Conservation (phyloP, 1,139 yeast genomes). For the Debaryomyces psychrophilus region DNA sequence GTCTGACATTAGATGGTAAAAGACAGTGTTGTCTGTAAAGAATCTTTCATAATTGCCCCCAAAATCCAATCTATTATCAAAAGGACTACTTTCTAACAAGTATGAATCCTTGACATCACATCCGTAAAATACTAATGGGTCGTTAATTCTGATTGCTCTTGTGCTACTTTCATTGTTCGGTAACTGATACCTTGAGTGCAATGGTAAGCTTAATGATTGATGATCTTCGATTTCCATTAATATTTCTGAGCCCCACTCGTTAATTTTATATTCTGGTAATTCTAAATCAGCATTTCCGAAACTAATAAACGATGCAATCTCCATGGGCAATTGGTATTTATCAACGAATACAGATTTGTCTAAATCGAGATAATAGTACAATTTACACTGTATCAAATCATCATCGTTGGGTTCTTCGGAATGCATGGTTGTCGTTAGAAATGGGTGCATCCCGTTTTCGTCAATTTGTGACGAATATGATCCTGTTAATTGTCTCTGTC, state of each 20-base stretch:
- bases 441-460: conserved; percentile 46
- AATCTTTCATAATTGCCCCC: conserved; percentile 44
- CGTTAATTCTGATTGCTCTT: conserved; percentile 16
- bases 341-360: conserved; percentile 44
- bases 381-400: conserved; percentile 35
- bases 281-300: conserved; percentile 45
- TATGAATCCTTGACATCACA: conserved; percentile 35
- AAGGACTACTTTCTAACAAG: conserved; percentile 40
- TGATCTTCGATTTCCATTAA: conserved; percentile 27
- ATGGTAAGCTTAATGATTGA: conserved; percentile 20
- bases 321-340: conserved; percentile 39
- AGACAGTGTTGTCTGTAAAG: conserved; percentile 47
- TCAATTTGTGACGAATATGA: conserved; percentile 17
- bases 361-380: conserved; percentile 38
- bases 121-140: conserved; percentile 38
- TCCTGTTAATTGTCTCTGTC: conserved; percentile 31
- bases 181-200: conserved; percentile 45
- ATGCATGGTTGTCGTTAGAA: conserved; percentile 21
- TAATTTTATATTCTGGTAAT: conserved; percentile 43
- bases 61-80: conserved; percentile 30
- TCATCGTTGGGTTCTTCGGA: conserved; percentile 23
- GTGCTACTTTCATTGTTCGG: conserved; percentile 24
- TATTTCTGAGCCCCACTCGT: conserved; percentile 48
- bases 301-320: conserved; percentile 27
- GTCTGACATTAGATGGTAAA: conserved; percentile 32